These are phyloP conservation scores for Phytophthora citricola DNA, from an alignment of 352 stramenopile species.

Conservation along the genomic window DNA sequence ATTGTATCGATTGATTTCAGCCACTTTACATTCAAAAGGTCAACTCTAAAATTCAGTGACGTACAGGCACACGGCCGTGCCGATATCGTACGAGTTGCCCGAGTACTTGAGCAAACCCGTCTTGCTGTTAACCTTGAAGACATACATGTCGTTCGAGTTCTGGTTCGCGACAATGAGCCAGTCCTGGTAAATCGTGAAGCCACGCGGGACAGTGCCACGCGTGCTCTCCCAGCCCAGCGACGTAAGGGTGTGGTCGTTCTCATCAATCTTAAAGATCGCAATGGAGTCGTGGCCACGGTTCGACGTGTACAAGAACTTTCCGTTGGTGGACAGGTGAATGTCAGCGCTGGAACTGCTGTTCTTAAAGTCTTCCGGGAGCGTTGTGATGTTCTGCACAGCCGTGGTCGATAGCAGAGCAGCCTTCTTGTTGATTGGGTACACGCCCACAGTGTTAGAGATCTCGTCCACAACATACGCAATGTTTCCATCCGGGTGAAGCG, in stretches of 20 bases:
- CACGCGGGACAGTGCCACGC: constrained; percentile 50
- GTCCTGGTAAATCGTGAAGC: constrained; percentile 54
- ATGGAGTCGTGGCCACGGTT: constrained; percentile 75
- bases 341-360: constrained; percentile 44
- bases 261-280: constrained; percentile 56
- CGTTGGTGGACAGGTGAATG: constrained; percentile 60
- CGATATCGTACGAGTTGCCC: constrained; percentile 46
- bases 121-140: constrained; percentile 54
- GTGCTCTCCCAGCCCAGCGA: constrained; percentile 48
- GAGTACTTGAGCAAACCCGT: constrained; percentile 54
- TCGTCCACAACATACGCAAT: constrained; percentile 72
- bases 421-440: constrained; percentile 49
- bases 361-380: constrained; percentile 46
- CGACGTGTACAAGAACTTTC: constrained; percentile 70
- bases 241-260: constrained; percentile 39
- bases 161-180: constrained; percentile 73
- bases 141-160: constrained; percentile 60
- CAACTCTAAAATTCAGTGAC: constrained; percentile 26
- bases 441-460: constrained; percentile 64
- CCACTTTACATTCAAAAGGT: not conserved
- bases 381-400: constrained; percentile 60
- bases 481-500: constrained; percentile 49
- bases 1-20: too few species aligned
- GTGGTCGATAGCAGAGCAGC: constrained; percentile 28
- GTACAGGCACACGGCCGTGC: constrained; percentile 52